Percentiles rank a stretch among this genome's conserved stretches.
phyloP scores from a whole-genome alignment of 352 stramenopile genomes.

The Globisporangium carolinianum region DNA sequence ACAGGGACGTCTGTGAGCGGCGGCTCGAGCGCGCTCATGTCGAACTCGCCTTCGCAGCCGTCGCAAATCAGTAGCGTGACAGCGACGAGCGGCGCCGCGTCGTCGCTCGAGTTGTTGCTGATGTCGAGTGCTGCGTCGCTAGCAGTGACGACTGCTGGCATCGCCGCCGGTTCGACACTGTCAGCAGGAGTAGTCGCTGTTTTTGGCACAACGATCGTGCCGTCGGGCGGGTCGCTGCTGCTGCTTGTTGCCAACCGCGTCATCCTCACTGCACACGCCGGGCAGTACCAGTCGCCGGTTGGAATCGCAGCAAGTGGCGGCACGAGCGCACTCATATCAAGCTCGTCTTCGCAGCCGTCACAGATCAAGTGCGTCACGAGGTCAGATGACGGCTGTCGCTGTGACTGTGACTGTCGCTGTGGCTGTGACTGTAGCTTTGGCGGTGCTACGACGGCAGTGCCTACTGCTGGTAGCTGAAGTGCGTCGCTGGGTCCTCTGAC shows the following conservation, averaged over 20 bases:
- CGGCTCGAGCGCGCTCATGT: constrained; percentile 36
- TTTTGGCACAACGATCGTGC: too few species aligned
- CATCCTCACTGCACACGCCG: neutral
- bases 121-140: neutral
- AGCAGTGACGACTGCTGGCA: neutral
- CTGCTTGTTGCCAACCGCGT: neutral
- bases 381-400: constrained; percentile 1
- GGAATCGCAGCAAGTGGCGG: constrained; percentile 18
- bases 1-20: constrained; percentile 35
- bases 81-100: constrained; percentile 4
- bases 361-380: constrained; percentile 29
- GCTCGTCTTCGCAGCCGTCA: constrained; percentile 30
- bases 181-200: neutral
- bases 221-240: neutral
- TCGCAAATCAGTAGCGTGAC: constrained; percentile 62
- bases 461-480: too few species aligned
- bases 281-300: constrained; percentile 35
- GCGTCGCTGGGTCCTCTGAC: too few species aligned
- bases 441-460: too few species aligned
- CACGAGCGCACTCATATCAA: constrained; percentile 19
- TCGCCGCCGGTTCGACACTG: neutral
- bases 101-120: neutral
- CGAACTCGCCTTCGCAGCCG: constrained; percentile 61
- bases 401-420: too few species aligned
- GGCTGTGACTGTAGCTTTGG: too few species aligned